Evolutionary conservation across 1,139 yeast species (phyloP).

Genomic region (Pichia sorboxylosa): DNA sequence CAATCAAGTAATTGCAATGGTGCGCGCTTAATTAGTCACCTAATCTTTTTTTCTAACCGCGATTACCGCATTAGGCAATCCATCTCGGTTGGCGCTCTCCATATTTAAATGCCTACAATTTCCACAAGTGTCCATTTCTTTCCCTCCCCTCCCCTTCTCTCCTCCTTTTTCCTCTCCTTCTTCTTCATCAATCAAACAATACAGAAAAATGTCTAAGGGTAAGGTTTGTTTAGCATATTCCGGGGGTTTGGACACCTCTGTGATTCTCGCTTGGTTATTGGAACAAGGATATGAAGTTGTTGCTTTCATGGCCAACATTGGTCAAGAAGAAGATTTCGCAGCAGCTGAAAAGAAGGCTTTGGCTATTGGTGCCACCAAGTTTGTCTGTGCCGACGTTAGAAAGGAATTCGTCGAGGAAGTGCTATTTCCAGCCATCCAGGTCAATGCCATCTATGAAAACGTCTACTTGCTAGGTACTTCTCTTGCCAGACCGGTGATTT

Average conservation of each 20-base stretch:
- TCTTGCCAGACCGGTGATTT: conserved; percentile 95
- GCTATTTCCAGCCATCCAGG: conserved; percentile 91
- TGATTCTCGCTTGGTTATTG: conserved; percentile 93
- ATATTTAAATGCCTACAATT: too few relatives aligned
- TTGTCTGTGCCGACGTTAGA: conserved; percentile 88
- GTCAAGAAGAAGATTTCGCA: conserved; percentile 97
- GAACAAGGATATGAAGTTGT: conserved; percentile 97
- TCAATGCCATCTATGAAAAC: conserved; percentile 94
- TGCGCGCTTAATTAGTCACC: too few relatives aligned
- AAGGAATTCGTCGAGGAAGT: conserved; percentile 89
- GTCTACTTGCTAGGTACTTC: conserved; percentile 94
- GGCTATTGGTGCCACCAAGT: conserved; percentile 94
- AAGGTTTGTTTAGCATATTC: conserved; percentile 98
- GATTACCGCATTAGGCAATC: too few relatives aligned
- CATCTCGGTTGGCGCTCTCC: too few relatives aligned
- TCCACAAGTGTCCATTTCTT: too few relatives aligned
- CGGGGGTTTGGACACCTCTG: conserved; percentile 97
- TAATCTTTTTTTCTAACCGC: too few relatives aligned
- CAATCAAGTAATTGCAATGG: neutral
- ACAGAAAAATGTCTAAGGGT: conserved; percentile 68
- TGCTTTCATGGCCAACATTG: conserved; percentile 95
- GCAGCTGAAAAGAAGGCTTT: conserved; percentile 95
- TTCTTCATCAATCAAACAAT: neutral
- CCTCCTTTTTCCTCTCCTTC: neutral
- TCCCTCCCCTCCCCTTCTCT: neutral